Conservation (phyloP, 2,329 filamentous ascomycete species). For the Fusarium sarcochroum region DNA sequence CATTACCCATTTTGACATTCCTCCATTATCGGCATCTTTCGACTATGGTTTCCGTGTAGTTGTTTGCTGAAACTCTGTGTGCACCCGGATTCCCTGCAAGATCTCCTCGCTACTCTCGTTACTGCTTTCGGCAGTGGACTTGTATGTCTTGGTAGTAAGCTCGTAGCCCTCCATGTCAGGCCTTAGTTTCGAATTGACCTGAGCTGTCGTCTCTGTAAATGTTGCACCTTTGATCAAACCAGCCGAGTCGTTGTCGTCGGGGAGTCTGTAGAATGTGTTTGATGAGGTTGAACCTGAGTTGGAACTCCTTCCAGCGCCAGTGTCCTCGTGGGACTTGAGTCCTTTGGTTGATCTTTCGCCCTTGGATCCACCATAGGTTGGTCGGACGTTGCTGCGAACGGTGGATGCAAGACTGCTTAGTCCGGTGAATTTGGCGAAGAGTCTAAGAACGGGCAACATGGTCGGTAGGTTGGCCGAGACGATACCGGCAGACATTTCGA, state of each 20-base stretch:
- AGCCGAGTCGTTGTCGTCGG: conserved; percentile 51
- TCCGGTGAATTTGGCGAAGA: conserved; percentile 58
- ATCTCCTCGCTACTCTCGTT: conserved; percentile 56
- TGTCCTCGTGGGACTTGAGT: conserved; percentile 22
- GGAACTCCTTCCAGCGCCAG: background rate
- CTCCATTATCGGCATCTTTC: background rate
- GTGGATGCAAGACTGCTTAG: conserved; percentile 45
- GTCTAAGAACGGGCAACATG: conserved; percentile 60
- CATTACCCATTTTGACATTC: background rate
- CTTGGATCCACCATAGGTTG: conserved; percentile 47
- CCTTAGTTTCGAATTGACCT: conserved; percentile 41
- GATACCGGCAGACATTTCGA: conserved; percentile 66
- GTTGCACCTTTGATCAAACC: conserved; percentile 36
- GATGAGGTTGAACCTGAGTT: conserved; percentile 33
- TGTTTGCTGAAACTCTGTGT: conserved; percentile 54
- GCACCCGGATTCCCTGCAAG: conserved; percentile 56
- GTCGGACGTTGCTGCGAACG: conserved; percentile 29
- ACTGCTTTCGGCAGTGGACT: conserved; percentile 44
- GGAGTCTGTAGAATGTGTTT: conserved; percentile 52
- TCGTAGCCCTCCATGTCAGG: conserved; percentile 52
- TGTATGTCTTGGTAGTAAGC: conserved; percentile 52
- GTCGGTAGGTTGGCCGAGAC: conserved; percentile 68
- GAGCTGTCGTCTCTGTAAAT: conserved; percentile 1
- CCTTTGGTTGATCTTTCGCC: conserved; percentile 40
- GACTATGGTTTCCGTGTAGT: conserved; percentile 20